These are phyloP conservation scores for Sugiyamaella valdiviana DNA, from an alignment of 805 yeast species.

Conservation along the genomic window DNA sequence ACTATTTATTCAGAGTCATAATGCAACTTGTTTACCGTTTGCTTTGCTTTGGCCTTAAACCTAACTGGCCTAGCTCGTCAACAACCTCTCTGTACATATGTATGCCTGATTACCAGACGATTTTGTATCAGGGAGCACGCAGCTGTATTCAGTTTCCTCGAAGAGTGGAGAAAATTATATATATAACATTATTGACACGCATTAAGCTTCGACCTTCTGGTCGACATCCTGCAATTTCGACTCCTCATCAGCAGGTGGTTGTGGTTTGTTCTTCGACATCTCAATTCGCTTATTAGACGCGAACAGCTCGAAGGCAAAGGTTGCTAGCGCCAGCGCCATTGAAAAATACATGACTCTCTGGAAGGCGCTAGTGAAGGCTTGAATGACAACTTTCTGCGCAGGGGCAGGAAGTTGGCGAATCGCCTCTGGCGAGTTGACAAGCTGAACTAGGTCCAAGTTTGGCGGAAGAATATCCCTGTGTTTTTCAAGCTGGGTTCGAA, in stretches of 20 bases:
- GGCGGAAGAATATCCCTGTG: not conserved
- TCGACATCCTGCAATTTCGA: not conserved
- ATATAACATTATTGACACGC: not conserved
- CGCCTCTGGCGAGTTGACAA: constrained; percentile 11
- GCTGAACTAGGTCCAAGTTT: not conserved
- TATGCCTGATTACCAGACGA: too few relatives aligned
- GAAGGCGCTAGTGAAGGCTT: constrained; percentile 9
- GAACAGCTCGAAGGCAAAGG: constrained; percentile 2
- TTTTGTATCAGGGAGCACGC: too few relatives aligned
- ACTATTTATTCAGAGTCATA: not conserved
- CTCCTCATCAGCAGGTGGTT: not conserved
- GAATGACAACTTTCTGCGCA: not conserved
- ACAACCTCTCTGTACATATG: too few relatives aligned
- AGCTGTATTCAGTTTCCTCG: too few relatives aligned
- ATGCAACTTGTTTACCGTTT: too few relatives aligned
- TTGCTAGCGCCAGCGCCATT: not conserved
- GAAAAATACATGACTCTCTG: constrained; percentile 10
- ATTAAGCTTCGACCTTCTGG: not conserved
- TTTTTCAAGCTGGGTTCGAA: not conserved
- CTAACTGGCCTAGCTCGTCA: too few relatives aligned
- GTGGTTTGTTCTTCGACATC: not conserved
- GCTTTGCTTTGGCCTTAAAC: too few relatives aligned
- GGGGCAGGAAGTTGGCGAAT: constrained; percentile 6
- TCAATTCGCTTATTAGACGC: constrained; percentile 8
- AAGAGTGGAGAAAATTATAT: not conserved